Conservation (phyloP, 306 rosid species). For the Castanopsis chinensis region DNA sequence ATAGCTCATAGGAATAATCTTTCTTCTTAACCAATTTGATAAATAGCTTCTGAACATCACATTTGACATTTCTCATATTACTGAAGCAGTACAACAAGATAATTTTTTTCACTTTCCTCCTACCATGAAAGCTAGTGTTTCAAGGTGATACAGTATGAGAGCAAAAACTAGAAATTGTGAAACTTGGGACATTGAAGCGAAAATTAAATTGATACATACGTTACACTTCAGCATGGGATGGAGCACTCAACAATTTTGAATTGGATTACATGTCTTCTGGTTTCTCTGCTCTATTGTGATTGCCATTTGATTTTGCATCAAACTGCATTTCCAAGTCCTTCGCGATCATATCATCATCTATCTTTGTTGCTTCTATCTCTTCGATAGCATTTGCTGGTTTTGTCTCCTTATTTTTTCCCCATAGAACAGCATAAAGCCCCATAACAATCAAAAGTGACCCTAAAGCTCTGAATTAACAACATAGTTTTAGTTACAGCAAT, state of each 20-base stretch:
- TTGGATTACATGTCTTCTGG: neutral
- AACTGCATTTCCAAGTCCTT: slow-evolving; percentile 35
- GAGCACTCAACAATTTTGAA: neutral
- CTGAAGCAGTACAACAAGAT: no score
- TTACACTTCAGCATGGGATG: neutral
- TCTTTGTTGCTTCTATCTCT: slow-evolving; percentile 5
- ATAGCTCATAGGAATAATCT: no score
- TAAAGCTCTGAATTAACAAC: slow-evolving; percentile 32
- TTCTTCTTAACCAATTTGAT: no score
- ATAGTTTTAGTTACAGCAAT: neutral
- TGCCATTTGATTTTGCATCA: slow-evolving; percentile 18
- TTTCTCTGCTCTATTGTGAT: neutral
- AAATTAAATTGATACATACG: neutral
- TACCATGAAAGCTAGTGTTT: no score
- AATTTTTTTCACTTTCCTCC: no score
- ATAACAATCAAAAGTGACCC: slow-evolving; percentile 57
- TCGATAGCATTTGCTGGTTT: neutral
- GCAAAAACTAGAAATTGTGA: neutral
- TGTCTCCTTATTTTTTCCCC: slow-evolving; percentile 77
- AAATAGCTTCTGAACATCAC: no score
- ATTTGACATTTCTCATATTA: no score
- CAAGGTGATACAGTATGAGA: neutral
- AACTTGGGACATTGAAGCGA: neutral
- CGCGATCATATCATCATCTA: neutral
- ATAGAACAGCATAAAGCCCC: slow-evolving; percentile 72